Conservation (phyloP, 345 rosid genomes). For the Pugionium cornutum region DNA sequence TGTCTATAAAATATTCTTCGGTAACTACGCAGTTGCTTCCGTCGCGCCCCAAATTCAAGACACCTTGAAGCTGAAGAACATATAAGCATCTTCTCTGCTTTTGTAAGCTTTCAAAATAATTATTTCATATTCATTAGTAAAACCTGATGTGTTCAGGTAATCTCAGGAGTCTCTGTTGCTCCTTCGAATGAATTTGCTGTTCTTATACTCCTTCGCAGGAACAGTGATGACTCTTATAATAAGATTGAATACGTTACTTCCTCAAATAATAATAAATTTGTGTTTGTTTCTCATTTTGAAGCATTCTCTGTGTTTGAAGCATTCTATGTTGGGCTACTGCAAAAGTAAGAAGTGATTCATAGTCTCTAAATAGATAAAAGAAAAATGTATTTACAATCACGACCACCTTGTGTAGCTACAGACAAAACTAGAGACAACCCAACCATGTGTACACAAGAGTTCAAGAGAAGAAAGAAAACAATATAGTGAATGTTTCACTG, state of each 20-base stretch:
- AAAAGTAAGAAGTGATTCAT: background rate
- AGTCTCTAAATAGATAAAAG: background rate
- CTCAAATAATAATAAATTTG: too few species aligned
- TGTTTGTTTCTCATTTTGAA: too few species aligned
- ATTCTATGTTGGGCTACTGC: too few species aligned
- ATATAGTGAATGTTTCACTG: constrained; percentile 12
- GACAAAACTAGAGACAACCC: constrained; percentile 31
- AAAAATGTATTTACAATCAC: constrained; percentile 28
- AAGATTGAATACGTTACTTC: constrained; percentile 10
- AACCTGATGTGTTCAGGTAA: constrained; percentile 27
- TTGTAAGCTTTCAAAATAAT: background rate
- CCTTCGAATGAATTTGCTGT: constrained; percentile 12
- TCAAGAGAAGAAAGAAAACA: constrained; percentile 11
- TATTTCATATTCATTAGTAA: background rate
- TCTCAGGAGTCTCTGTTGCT: constrained; percentile 30
- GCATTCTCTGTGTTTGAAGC: too few species aligned
- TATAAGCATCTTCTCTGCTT: constrained; percentile 25
- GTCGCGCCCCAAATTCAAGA: background rate
- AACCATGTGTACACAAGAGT: constrained; percentile 38
- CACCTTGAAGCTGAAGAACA: background rate
- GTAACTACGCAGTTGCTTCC: background rate
- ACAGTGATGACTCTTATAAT: too few species aligned
- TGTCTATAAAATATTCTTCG: background rate
- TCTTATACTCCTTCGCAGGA: constrained; percentile 11
- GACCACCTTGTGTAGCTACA: constrained; percentile 26